Evolutionary conservation across 306 rosid species (phyloP), one percentile per base, ranked within the genome.

Genomic region (Astragalus glycyphyllos): DNA sequence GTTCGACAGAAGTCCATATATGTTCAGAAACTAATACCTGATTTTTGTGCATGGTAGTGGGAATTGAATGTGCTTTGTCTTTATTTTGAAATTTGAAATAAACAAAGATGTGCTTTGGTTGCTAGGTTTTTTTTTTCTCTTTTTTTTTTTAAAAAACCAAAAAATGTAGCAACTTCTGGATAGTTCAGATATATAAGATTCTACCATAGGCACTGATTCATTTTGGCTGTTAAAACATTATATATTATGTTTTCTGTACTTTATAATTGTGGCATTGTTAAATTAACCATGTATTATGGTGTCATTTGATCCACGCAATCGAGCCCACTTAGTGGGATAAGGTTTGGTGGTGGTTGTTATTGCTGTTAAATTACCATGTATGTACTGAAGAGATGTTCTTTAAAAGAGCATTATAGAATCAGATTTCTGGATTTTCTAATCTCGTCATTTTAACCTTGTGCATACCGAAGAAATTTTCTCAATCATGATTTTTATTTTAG

Each of bases 341-440:
- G 44, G 68, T 13, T 42, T 63, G 51, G 37, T 23, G 38, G 53
- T 11, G 46, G 53, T 3, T 17, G 10, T 42, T 20, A n/a, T 63
- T n/a, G 16, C 13, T 16, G 16, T 41, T 42, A 20, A 63, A 16
- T 20, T 63, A 63, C 53, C 69, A 17, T 49, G 71, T 46, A 47
- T 15, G n/a, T 67, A 35, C 32, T 47, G 41, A 61, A 49, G 37
- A 64, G 26, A 15, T 23, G 62, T 23, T 48, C 44, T 37, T 11
- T 15, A 71, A 50, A 58, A 32, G 48, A 20, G 5, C 44, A 37
- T 68, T 10, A 29, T 48, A 11, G 11, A 40, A 26, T 35, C 58
- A 60, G 61, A 42, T 56, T 78, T 67, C 17, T 76, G 49, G 38
- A 59, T 72, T 46, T 72, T 68, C 58, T 59, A 38, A 5, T 51